Percentiles rank a stretch among this genome's conserved stretches.
Conservation (phyloP, 495 filamentous ascomycete species). For the Lasiosphaeria hispida region DNA sequence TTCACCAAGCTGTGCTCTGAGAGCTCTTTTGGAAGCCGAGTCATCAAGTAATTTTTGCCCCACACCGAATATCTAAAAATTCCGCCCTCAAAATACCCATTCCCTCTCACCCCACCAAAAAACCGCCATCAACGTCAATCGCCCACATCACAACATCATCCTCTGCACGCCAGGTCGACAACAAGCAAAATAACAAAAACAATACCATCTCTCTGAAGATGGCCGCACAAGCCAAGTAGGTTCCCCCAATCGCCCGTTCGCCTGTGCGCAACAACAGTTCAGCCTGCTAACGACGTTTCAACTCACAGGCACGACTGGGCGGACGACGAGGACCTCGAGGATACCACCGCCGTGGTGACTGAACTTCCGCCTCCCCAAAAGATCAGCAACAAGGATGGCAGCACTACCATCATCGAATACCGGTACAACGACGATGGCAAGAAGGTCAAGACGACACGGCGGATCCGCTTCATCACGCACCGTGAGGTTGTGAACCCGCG, state of each 20-base stretch:
- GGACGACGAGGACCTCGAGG: slow-evolving; percentile 89
- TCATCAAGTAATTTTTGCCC: slow-evolving; percentile 32
- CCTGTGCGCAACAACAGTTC: neutral
- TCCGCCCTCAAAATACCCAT: slow-evolving; percentile 16
- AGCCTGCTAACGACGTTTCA: neutral
- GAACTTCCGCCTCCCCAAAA: slow-evolving; percentile 82
- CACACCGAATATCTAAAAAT: slow-evolving; percentile 40
- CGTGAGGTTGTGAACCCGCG: slow-evolving; percentile 93
- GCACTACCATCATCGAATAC: slow-evolving; percentile 90
- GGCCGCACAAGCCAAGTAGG: slow-evolving; percentile 31
- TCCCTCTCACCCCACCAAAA: slow-evolving; percentile 31
- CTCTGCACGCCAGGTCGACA: slow-evolving; percentile 16
- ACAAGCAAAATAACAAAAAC: slow-evolving; percentile 7
- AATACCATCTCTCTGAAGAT: slow-evolving; percentile 18
- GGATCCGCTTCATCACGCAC: slow-evolving; percentile 83
- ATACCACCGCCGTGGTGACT: slow-evolving; percentile 54
- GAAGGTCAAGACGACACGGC: slow-evolving; percentile 92
- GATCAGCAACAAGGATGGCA: slow-evolving; percentile 94
- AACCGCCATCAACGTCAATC: slow-evolving; percentile 11
- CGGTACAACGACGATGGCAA: slow-evolving; percentile 88
- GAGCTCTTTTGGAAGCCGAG: neutral
- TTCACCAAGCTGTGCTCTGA: neutral
- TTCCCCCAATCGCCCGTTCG: neutral
- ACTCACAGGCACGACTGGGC: slow-evolving; percentile 71
- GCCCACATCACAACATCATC: slow-evolving; percentile 3